Base-by-base conservation (phyloP, 306 rosid genomes). In the Trichosanthes truncata region DNA sequence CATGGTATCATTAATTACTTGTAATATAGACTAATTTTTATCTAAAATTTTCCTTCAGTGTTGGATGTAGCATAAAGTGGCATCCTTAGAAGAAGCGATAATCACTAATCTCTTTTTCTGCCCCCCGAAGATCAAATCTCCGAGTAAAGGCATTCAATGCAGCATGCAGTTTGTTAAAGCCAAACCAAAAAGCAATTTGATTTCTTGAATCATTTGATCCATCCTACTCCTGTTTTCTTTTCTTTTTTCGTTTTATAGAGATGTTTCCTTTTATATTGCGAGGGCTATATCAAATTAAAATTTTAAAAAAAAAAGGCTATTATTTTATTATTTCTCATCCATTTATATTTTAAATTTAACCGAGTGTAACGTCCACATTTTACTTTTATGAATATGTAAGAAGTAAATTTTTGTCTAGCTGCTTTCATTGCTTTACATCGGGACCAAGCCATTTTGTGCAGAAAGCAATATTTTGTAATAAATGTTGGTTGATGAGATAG, bases 51-150 rank as follows among this genome's bases (percentile, higher is more conserved):
- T 87, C 10, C 33, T 79, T n/a, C 79, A 94, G 98, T 82, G 84
- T 94, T 87, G 98, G 97, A 90, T 94, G 98, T 87, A 87, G 97
- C 86, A 94, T 92, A 86, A 94, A 94, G 89, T 94, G 98, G 97
- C 95, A 94, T 86, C 98, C 95, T 1, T 84, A 82, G 87, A 82
- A 75, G 80, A 78, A 80, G 72, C 43, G 72, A 69, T 88, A 57
- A 81, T 52, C 13, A 79, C 62, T 53, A n/a, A 40, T 53, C 80
- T 83, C 78, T 13, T 80, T 67, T 40, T 68, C 84, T 29, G 31
- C 72, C 21, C 46, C 67, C 74, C 21, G 40, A 84, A 65, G 69
- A 80, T 57, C 76, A 75, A 31, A 25, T 66, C 36, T 79, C 74
- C 75, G 83, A 72, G 52, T 23, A 38, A 60, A 80, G 82, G 74